Base-by-base conservation (phyloP, 257 asterid genomes). In the Penstemon newberryi region DNA sequence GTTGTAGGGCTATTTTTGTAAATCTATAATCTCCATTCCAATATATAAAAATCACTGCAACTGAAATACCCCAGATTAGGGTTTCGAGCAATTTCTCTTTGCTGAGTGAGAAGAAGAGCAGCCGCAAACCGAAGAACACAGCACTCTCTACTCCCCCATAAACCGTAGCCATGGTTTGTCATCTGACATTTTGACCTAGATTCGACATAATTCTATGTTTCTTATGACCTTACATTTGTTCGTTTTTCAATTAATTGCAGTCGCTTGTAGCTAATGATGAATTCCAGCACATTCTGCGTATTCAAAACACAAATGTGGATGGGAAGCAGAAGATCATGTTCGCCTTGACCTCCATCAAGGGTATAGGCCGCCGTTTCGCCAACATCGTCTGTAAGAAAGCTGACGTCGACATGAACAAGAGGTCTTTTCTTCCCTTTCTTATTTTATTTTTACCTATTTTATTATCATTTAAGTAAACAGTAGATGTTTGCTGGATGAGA, bases 241-340 rank as follows among this genome's bases (percentile, higher is more conserved):
- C 33, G 33, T 25, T 25, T 2, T 25, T 25, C 33, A 25, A 25
- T 39, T 38, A 5, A 25, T 56, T 66, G 77, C 77, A 90, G 97
- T 78, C 96, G 76, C 79, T 89, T 49, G 96, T 92, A 10, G 87
- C 96, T 10, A 86, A 84, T 59, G 98, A 92, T 57, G 98, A 92
- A 0, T 92, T 92, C 74, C 98, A 92, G 87, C 98, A 92, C 81
- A 92, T 92, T 82, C 87, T 92, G 60, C 98, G 98, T 89, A 84
- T 92, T 51, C 96, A 89, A 78, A 92, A 92, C 67, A 92, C 98
- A 0, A 92, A 92, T 63, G 98, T 92, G 0, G 98, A 89, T 57
- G 98, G 98, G 12, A 92, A 92, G 70, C 96, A 92, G 83, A 92
- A 92, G 83, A 91, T 92, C 69, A 92, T 92, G 98, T 92, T 87